Base-by-base conservation (phyloP, 768 basidiomycete species). In the Candolleomyces efflorescens region DNA sequence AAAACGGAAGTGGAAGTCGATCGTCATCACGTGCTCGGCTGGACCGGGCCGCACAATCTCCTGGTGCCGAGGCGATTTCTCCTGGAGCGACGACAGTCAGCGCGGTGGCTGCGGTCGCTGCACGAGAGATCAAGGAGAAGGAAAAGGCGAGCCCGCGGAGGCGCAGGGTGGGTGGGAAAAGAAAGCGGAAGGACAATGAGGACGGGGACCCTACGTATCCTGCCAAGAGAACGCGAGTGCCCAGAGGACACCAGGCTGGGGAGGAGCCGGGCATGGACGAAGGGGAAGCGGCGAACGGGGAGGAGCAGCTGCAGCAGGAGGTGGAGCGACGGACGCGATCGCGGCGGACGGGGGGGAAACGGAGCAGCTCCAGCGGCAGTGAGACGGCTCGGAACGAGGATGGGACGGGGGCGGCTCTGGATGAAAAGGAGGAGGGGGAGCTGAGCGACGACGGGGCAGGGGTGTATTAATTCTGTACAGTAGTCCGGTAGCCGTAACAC, bases 161-260 rank as follows among this genome's bases (percentile, higher is more conserved):
- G 69, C 75, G 75, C 66, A 68, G 75, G 58, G 50, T 70, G 39
- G 51, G 73, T 1, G 75, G 76, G 2, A 77, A 76, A 24, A 75
- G 72, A 13, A 85, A 83, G 66, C 74, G 87, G 20, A 84, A 74
- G 64, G 85, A 86, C 32, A 68, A 65, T 6, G 86, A 87, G 45
- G 85, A 86, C 47, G 81, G 79, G 12, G 85, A 88, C 60, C 77
- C 81, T 1, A 80, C 82, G n/a, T 88, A 87, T 64, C 86, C 87
- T n/a, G 83, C 86, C 11, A 89, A 87, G 70, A 78, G 85, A 23
- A 76, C 83, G 18, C 79, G 86, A 24, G 73, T 78, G 55, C 78
- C 83, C 5, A 71, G 86, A 59, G 77, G 76, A 17, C 12, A 12
- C 7, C 32, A 32, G 18, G 32, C 38, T 22, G 51, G 39, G 23